phyloP scores from a whole-genome alignment of 148 eudicot genomes.

The Cornus suecica region DNA sequence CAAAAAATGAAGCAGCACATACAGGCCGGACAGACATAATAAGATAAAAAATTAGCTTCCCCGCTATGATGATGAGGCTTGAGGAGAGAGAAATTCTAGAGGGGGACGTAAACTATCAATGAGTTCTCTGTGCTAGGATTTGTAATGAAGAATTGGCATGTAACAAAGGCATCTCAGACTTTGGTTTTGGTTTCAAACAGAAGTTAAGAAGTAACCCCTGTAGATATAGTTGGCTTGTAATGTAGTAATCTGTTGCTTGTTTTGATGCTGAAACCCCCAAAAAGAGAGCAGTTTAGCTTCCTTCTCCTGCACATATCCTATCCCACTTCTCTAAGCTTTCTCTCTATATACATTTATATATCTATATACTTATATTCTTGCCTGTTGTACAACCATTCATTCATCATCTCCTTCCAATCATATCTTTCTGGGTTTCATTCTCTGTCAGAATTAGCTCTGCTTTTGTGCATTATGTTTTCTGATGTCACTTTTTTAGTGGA shows the following conservation, averaged over 20 bases:
- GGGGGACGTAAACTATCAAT: no score
- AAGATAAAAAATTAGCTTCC: no score
- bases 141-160: no score
- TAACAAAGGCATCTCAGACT: no score
- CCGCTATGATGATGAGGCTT: no score
- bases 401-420: background rate
- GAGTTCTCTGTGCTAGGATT: no score
- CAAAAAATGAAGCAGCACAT: no score
- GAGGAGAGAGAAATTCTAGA: no score
- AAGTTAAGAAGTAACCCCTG: no score
- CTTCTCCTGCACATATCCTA: slow-evolving; percentile 1
- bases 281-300: background rate
- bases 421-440: background rate
- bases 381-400: background rate
- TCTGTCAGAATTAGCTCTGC: background rate
- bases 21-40: no score
- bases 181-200: no score
- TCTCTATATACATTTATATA: background rate
- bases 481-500: background rate
- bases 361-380: background rate
- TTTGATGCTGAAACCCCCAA: slow-evolving; percentile 1
- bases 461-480: background rate
- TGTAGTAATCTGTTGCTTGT: slow-evolving; percentile 11
- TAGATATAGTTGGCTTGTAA: slow-evolving; percentile 1
- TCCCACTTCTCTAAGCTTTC: slow-evolving; percentile 7